Base-by-base conservation (phyloP, 1,284 basidiomycete species). In the Ceratobasidium sp. region DNA sequence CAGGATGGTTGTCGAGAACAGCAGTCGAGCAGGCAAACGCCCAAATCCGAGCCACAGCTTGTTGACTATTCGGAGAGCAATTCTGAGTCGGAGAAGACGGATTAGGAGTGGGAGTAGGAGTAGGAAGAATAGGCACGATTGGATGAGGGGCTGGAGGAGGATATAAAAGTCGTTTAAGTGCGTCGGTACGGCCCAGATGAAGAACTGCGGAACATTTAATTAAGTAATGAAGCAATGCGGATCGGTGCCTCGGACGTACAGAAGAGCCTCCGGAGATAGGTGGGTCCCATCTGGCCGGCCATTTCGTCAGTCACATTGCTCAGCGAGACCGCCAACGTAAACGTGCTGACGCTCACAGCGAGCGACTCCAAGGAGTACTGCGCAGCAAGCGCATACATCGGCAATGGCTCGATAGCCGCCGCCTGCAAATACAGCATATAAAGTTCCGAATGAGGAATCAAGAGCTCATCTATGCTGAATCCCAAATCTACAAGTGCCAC, bases 131-230 rank as follows among this genome's bases (percentile, higher is more conserved):
- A n/a, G 29, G 17, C 9, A 33, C 72, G 7, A 89, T 88, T 15
- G 88, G 82, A 80, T 91, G 90, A 1, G 88, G 87, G 62, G 87
- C 86, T 11, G 90, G 90, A 0, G 89, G 90, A 7, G 87, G 85
- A 15, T 89, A 82, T 15, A 89, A 80, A 24, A 88, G 84, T 54
- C 87, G 84, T 78, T 87, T 88, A 8, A 88, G 80, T 15, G 77
- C 78, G 51, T 82, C 81, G 0, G 83, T 82, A 41, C 87, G 85
- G 27, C 86, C 87, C 78, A 87, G 87, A 77, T 88, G 87, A 8
- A 88, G 81, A 78, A 87, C 62, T 64, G 36, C 36, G 1, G 41
- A 27, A 29, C 11, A n/a, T 33, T 17, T 6, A 2, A 24, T n/a
- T 24, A 64, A 8, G 8, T 14, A 24, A 29, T 27, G 5, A 29